A percentile compares a stretch with the other conserved stretches of the same genome.
Conservation (phyloP, 2,329 filamentous ascomycete genomes). For the Exophiala xenobiotica region DNA sequence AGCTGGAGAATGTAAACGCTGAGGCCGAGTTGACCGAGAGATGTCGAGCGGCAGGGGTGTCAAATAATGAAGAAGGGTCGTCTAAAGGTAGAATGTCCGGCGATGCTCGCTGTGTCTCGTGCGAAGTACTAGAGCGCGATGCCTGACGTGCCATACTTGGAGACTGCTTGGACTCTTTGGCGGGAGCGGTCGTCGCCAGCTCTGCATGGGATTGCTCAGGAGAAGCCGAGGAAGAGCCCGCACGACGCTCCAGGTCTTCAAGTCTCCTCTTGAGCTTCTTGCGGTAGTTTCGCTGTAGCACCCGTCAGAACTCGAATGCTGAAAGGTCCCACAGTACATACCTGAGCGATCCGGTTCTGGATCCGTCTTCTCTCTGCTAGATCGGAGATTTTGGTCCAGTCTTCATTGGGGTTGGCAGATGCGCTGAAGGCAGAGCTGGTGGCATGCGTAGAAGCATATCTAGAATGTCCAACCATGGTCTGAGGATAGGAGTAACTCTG, state of each 20-base stretch:
- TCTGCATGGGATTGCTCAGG: slow-evolving; percentile 60
- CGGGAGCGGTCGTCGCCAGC: slow-evolving; percentile 41
- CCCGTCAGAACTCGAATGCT: slow-evolving; percentile 28
- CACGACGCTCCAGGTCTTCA: slow-evolving; percentile 64
- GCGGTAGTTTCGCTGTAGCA: slow-evolving; percentile 39
- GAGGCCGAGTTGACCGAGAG: slow-evolving; percentile 23
- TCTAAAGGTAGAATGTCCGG: slow-evolving; percentile 30
- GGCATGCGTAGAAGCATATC: slow-evolving; percentile 55
- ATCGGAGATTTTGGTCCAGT: slow-evolving; percentile 99
- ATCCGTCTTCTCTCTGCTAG: slow-evolving; percentile 90
- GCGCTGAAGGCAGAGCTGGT: slow-evolving; percentile 94
- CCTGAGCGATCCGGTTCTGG: slow-evolving; percentile 93
- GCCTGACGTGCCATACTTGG: slow-evolving; percentile 23
- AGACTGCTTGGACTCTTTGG: slow-evolving; percentile 19
- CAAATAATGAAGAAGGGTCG: slow-evolving; percentile 26
- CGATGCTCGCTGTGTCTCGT: slow-evolving; percentile 24
- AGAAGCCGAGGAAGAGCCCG: slow-evolving; percentile 60
- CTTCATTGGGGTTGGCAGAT: slow-evolving; percentile 92
- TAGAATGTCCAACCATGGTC: slow-evolving; percentile 25
- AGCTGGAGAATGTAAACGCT: slow-evolving; percentile 25
- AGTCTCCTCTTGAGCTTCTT: slow-evolving; percentile 32
- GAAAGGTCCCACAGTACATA: slow-evolving; percentile 5
- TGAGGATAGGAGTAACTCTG: slow-evolving; percentile 29
- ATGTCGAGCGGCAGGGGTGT: slow-evolving; percentile 22
- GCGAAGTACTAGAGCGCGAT: slow-evolving; percentile 22